Base-by-base conservation (phyloP, 805 yeast species). In the Wickerhamiella azymoides region DNA sequence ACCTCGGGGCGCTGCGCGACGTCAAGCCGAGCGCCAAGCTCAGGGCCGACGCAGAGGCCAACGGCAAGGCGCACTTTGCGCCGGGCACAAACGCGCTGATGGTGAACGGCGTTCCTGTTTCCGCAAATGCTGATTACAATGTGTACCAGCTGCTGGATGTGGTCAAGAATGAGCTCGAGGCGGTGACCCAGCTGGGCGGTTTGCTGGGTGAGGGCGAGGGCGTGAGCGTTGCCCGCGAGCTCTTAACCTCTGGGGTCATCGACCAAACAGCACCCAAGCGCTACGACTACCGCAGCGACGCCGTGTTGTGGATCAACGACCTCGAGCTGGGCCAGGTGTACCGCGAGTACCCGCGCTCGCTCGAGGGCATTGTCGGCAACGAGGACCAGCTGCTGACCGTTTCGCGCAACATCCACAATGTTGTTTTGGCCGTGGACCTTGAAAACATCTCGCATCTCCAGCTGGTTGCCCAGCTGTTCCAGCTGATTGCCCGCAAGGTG, bases 271-370 rank as follows among this genome's bases (percentile, higher is more conserved):
- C 33, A 2, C 39, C 8, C 18, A 39, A 43, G 13, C 51, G 70
- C n/a, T 67, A 56, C 43, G 67, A 67, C 43, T 55, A 58, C 40
- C 54, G 61, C 8, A 56, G 57, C 7, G 40, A 62, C 2, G 65
- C 67, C 0, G 72, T 86, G 7, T 68, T 81, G 1, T 86, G 77
- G 65, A 69, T 89, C 55, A 92, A 89, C 57, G 82, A 92, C 59
- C 64, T 89, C 5, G 93, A 78, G 52, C 57, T 50, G 0, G 94
- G 84, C 56, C 54, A 58, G 0, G 68, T 65, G 27, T 86, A 83
- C 56, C 54, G 60, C 1, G 59, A 63, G 8, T 71, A 71, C 55
- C 57, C 74, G 1, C 57, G 63, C 19, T 67, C 79, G 36, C 58
- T 72, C 10, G 60, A 64, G 8, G 68, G 64, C 0, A 80, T 80